Evolutionary conservation across 306 rosid genomes (phyloP).

Genomic region (Carpinus viminea): DNA sequence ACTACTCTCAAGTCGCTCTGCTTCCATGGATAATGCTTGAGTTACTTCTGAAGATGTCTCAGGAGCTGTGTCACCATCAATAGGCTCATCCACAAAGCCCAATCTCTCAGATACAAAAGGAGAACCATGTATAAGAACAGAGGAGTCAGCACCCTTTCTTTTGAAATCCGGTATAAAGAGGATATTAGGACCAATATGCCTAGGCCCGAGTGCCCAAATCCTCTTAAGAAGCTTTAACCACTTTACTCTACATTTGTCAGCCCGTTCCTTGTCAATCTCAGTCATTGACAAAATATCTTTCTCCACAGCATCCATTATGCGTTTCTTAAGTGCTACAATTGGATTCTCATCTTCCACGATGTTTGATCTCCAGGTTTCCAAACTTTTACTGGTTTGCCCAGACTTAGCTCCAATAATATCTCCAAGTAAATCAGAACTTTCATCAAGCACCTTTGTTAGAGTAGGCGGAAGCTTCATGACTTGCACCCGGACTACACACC

Average conservation of each 20-base stretch:
- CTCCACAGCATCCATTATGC: conserved; percentile 67
- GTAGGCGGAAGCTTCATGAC: conserved; percentile 74
- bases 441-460: conserved; percentile 74
- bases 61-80: conserved; percentile 18
- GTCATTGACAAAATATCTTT: conserved; percentile 46
- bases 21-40: conserved; percentile 49
- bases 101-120: conserved; percentile 56
- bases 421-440: conserved; percentile 64
- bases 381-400: conserved; percentile 45
- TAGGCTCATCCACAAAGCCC: conserved; percentile 53
- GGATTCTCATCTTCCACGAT: conserved; percentile 46
- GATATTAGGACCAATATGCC: conserved; percentile 74
- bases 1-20: conserved; percentile 70
- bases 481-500: conserved; percentile 70
- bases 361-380: conserved; percentile 46
- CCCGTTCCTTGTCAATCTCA: conserved; percentile 59
- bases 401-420: conserved; percentile 57
- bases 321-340: conserved; percentile 52
- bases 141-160: conserved; percentile 38
- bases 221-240: conserved; percentile 78
- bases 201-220: conserved; percentile 89
- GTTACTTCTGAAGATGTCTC: conserved; percentile 42
- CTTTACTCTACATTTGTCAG: conserved; percentile 53
- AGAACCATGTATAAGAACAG: conserved; percentile 57
- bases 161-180: conserved; percentile 63